Conservation (phyloP, 1,284 basidiomycete species). For the Moniliella sp. region DNA sequence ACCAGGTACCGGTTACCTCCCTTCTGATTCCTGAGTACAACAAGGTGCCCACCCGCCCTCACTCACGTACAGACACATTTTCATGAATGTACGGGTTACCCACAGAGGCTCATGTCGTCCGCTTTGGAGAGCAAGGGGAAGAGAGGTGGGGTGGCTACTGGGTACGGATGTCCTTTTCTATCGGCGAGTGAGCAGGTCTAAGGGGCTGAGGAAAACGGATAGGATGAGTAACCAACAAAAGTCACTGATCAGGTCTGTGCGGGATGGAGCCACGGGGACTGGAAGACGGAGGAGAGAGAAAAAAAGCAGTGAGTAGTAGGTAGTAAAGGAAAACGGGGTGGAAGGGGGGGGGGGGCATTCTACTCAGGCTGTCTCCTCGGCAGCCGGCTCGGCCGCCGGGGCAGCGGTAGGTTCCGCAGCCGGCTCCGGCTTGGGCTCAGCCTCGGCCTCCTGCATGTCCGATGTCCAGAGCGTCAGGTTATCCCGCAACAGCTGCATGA, state of each 20-base stretch:
- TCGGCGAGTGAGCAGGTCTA: too few relatives aligned
- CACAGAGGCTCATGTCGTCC: too few relatives aligned
- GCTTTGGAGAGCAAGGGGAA: too few relatives aligned
- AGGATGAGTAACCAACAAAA: background rate
- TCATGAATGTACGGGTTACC: too few relatives aligned
- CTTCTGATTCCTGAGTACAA: too few relatives aligned
- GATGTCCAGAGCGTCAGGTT: constrained; percentile 90
- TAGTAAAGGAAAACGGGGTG: background rate
- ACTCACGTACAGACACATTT: too few relatives aligned
- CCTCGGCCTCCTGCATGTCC: constrained; percentile 47
- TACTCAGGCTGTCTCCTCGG: background rate
- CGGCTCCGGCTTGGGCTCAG: constrained; percentile 15
- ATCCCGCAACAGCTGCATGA: constrained; percentile 97
- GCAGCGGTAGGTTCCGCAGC: constrained; percentile 25
- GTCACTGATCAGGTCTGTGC: background rate
- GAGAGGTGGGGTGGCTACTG: too few relatives aligned
- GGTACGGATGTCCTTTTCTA: too few relatives aligned
- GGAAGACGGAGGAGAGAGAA: background rate
- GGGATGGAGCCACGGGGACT: background rate
- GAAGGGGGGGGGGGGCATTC: background rate
- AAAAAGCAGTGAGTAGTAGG: background rate
- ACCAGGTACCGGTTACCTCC: too few relatives aligned
- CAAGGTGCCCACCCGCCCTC: too few relatives aligned
- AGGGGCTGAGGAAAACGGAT: too few relatives aligned
- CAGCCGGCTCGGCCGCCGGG: constrained; percentile 10